Evolutionary conservation across 192 early-diverging fungal genomes (phyloP).

Genomic region (Paraglomus brasilianum): DNA sequence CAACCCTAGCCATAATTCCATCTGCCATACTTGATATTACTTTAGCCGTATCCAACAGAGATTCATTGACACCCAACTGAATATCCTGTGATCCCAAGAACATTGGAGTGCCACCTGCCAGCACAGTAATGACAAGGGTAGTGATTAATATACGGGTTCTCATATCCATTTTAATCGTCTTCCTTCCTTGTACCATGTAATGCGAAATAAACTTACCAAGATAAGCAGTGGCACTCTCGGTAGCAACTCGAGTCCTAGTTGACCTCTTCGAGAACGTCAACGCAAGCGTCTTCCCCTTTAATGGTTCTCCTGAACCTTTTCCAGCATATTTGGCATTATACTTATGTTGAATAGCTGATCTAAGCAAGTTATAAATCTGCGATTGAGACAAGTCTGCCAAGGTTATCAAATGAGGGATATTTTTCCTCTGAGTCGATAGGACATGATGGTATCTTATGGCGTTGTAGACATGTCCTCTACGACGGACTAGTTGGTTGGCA

Average conservation of each 20-base stretch:
- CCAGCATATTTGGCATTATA: conserved; percentile 60
- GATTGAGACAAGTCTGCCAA: conserved; percentile 77
- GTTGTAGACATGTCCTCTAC: no score
- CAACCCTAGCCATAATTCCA: conserved; percentile 92
- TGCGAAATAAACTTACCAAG: conserved; percentile 48
- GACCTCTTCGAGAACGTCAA: conserved; percentile 95
- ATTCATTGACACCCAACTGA: conserved; percentile 95
- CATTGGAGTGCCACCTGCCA: conserved; percentile 88
- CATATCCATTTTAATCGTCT: not conserved
- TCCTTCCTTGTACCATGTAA: not conserved
- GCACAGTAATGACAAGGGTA: not conserved
- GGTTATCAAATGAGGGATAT: conserved; percentile 66
- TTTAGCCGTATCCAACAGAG: conserved; percentile 81
- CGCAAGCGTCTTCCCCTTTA: conserved; percentile 84
- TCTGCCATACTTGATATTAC: conserved; percentile 97
- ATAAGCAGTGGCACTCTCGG: conserved; percentile 88
- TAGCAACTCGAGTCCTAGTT: conserved; percentile 94
- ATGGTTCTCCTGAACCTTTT: conserved; percentile 51
- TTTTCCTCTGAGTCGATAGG: no score
- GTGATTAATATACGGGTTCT: not conserved
- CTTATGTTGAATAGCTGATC: conserved; percentile 80
- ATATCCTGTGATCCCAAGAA: conserved; percentile 95
- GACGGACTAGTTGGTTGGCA: no score
- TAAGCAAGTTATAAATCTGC: conserved; percentile 77
- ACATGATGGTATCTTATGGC: no score